A percentile compares a stretch with the other conserved stretches of the same genome.
phyloP scores from a whole-genome alignment of 2,329 filamentous ascomycete species.

The Pseudocercospora ulei region DNA sequence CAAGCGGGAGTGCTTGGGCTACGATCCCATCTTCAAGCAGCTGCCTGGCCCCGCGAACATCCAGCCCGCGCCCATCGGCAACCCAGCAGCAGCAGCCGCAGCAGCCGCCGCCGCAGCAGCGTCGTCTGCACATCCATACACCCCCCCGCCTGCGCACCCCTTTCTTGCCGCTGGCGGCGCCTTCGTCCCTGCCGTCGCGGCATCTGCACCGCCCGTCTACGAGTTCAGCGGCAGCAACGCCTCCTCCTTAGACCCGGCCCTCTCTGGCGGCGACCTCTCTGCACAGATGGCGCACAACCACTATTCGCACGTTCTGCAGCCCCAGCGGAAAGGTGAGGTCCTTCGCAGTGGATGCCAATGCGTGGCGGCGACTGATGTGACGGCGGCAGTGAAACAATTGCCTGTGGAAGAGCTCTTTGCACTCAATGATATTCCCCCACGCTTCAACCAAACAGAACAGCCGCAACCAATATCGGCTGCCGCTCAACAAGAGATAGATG shows the following conservation, averaged over 20 bases:
- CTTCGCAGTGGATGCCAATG: neutral
- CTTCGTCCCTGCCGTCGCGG: constrained; percentile 16
- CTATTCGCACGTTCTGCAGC: constrained; percentile 24
- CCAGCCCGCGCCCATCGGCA: constrained; percentile 51
- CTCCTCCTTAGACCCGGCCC: constrained; percentile 55
- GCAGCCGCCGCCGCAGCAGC: constrained; percentile 8
- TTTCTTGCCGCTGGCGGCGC: constrained; percentile 18
- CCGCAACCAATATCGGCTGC: constrained; percentile 39
- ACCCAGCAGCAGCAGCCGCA: constrained; percentile 22
- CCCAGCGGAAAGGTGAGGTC: constrained; percentile 28
- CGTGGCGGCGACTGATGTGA: constrained; percentile 1
- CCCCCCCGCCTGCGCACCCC: constrained; percentile 11
- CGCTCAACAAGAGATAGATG: constrained; percentile 56
- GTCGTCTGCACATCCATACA: constrained; percentile 8
- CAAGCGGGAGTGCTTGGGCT: constrained; percentile 75
- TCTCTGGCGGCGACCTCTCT: constrained; percentile 40
- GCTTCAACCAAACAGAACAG: constrained; percentile 19
- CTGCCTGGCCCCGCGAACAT: constrained; percentile 60
- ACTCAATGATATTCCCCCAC: constrained; percentile 22
- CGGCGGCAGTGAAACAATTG: constrained; percentile 38
- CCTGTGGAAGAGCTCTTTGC: constrained; percentile 52
- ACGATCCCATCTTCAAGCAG: constrained; percentile 78
- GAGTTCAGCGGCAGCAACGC: constrained; percentile 44
- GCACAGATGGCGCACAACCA: constrained; percentile 24
- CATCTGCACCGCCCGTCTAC: constrained; percentile 9